phyloP scores from a whole-genome alignment of 2,329 filamentous ascomycete species.

The Gaeumannomyces sp. region DNA sequence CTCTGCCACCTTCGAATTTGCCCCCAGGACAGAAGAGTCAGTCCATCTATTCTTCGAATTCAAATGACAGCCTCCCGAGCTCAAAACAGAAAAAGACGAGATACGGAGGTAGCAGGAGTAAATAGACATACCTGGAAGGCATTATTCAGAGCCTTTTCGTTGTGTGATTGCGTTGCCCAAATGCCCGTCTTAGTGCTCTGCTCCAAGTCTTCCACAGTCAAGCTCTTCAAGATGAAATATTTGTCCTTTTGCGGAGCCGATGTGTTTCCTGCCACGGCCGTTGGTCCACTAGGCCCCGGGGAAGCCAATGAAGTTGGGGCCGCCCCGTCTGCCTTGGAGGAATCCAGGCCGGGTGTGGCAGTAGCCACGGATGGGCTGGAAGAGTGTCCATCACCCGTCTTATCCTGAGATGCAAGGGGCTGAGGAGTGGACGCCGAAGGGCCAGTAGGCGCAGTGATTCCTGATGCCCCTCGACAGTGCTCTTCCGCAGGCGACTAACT shows the following conservation, averaged over 20 bases:
- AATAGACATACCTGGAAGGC: slow-evolving; percentile 64
- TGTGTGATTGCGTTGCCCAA: slow-evolving; percentile 93
- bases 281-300: neutral
- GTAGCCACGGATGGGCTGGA: neutral
- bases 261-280: neutral
- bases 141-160: slow-evolving; percentile 74
- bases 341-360: neutral
- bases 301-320: neutral
- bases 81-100: neutral
- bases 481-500: slow-evolving; percentile 73
- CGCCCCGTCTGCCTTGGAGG: neutral
- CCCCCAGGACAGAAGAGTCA: neutral
- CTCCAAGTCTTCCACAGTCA: slow-evolving; percentile 86
- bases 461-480: slow-evolving; percentile 38
- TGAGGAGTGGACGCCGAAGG: slow-evolving; percentile 34
- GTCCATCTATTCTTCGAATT: neutral
- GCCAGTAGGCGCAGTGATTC: slow-evolving; percentile 47
- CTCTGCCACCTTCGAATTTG: slow-evolving; percentile 55
- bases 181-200: slow-evolving; percentile 79
- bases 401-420: slow-evolving; percentile 6
- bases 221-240: slow-evolving; percentile 89
- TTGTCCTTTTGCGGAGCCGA: slow-evolving; percentile 51
- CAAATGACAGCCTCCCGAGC: neutral
- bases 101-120: neutral
- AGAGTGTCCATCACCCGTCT: neutral